Conservation (phyloP, 495 filamentous ascomycete genomes). For the Annulohypoxylon bovei region DNA sequence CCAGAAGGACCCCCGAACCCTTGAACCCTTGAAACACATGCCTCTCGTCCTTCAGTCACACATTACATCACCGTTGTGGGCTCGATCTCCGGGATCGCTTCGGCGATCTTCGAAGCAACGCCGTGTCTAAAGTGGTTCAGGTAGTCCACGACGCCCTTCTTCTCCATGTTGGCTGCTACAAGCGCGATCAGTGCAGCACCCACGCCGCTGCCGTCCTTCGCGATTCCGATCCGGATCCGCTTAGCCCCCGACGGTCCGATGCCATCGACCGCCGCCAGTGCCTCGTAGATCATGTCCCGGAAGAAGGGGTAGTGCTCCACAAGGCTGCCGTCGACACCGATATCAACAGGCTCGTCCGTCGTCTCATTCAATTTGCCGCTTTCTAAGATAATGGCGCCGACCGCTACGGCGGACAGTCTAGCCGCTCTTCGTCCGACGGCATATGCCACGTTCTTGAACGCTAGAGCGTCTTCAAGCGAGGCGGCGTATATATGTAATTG, state of each 20-base stretch:
- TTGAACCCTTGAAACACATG: neutral
- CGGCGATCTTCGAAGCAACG: constrained; percentile 25
- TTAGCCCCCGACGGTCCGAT: constrained; percentile 79
- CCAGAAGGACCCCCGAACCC: constrained; percentile 3
- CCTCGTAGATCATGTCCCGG: constrained; percentile 79
- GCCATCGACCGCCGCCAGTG: constrained; percentile 72
- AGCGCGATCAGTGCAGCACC: constrained; percentile 92
- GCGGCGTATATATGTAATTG: constrained; percentile 76
- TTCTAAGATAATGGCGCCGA: constrained; percentile 81
- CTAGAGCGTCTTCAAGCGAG: constrained; percentile 79
- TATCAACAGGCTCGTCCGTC: constrained; percentile 74
- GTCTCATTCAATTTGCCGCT: constrained; percentile 70
- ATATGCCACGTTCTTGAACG: constrained; percentile 79
- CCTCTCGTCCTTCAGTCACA: neutral
- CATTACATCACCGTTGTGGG: constrained; percentile 32
- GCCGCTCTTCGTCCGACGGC: constrained; percentile 91
- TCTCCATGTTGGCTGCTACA: constrained; percentile 66
- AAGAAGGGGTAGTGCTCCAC: constrained; percentile 95
- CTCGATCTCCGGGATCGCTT: constrained; percentile 36
- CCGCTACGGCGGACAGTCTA: constrained; percentile 84
- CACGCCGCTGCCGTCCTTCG: constrained; percentile 92
- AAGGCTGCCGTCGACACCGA: constrained; percentile 89
- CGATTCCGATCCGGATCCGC: constrained; percentile 87
- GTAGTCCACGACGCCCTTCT: constrained; percentile 41
- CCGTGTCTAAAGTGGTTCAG: constrained; percentile 34